phyloP scores from a whole-genome alignment of 495 filamentous ascomycete species.

The Alectoria sarmentosa region DNA sequence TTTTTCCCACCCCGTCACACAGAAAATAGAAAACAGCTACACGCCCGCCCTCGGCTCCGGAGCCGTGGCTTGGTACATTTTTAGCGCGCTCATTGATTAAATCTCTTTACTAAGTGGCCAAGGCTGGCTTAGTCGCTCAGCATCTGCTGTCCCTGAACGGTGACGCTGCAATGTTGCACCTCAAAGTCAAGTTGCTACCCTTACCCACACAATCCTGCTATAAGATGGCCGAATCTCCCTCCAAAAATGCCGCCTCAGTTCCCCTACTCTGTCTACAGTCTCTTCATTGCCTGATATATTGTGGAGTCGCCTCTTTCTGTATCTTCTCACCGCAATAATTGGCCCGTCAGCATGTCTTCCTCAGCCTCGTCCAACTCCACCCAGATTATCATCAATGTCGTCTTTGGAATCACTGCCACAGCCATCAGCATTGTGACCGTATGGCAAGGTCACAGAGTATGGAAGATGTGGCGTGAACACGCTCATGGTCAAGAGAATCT shows the following conservation, averaged over 20 bases:
- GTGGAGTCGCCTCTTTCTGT: not conserved
- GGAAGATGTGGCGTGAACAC: conserved; percentile 11
- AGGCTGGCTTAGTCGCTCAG: too few relatives aligned
- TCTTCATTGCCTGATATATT: not conserved
- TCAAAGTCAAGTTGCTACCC: too few relatives aligned
- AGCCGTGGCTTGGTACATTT: too few relatives aligned
- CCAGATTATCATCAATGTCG: conserved; percentile 7
- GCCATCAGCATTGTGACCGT: conserved; percentile 15
- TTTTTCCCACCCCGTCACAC: too few relatives aligned
- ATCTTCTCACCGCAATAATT: not conserved
- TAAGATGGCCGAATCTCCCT: not conserved
- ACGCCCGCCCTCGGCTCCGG: too few relatives aligned
- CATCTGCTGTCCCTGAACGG: too few relatives aligned
- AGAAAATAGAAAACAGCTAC: too few relatives aligned
- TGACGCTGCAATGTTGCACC: too few relatives aligned
- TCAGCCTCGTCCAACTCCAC: conserved; percentile 14
- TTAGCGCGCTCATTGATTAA: too few relatives aligned
- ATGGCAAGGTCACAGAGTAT: conserved; percentile 15
- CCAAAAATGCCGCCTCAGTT: not conserved
- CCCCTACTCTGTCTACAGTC: not conserved
- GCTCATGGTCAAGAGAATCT: not conserved
- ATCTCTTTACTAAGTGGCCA: too few relatives aligned
- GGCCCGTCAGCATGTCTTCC: not conserved
- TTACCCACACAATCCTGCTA: not conserved
- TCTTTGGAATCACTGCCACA: conserved; percentile 16